Base-by-base conservation (phyloP, 2,329 filamentous ascomycete genomes). In the Microcera coccophila region DNA sequence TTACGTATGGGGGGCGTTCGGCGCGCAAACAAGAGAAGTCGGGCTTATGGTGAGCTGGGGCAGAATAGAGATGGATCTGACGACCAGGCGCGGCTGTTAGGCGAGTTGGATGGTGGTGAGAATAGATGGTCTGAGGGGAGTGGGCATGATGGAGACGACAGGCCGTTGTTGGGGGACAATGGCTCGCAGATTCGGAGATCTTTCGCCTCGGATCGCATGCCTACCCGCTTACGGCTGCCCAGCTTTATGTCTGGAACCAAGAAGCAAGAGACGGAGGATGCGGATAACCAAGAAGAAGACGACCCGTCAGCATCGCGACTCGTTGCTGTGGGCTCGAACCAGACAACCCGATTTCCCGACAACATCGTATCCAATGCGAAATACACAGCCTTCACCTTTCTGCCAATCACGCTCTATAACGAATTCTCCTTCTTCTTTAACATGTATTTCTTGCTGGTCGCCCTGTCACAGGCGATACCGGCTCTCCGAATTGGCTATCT, bases 371-470 rank as follows among this genome's bases (percentile, higher is more conserved):
- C 91, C 26, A 97, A 98, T 63, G 91, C 93, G 42, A 98, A 97
- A 74, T 98, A 98, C 66, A 97, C 91, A 21, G 82, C 90, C 1
- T 85, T 90, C 72, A 95, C 87, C 39, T 98, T 98, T 66, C 76
- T 98, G 12, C 94, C 94, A 3, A 76, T 91, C 39, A 98, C 93
- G 0, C 74, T 98, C 17, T 98, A 96, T 69, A 97, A 97, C 69
- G 93, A 98, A 63, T 98, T 98, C 64, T 96, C 91, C 46, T 98
- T 97, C 73, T 98, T 98, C 70, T 95, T 98, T 76, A 98, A 98
- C 76, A 88, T 97, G 74, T 98, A 98, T 65, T 98, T 98, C 65
- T 74, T 98, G 42, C 81, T 97, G 19, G 93, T 98, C 38, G 94
- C 93, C 5, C 69, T 97, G 38, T 97, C 91, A 28, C 93, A 98